Evolutionary conservation across 306 rosid species (phyloP).

Genomic region (Castanospermum australe): DNA sequence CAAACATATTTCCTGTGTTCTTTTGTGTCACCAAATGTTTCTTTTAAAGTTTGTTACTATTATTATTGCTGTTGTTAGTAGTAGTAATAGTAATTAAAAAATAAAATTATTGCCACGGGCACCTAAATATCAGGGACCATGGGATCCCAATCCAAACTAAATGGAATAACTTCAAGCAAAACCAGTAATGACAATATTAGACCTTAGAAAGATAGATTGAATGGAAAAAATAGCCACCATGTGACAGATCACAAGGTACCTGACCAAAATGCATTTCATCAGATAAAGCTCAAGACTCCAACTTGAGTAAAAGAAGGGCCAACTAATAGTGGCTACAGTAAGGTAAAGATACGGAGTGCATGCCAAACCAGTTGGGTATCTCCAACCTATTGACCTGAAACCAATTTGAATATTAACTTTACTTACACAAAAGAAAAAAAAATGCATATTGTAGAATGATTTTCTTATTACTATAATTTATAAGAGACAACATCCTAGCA

Average conservation of each 20-base stretch:
- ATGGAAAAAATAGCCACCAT: neutral
- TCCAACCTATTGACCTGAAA: slow-evolving; percentile 36
- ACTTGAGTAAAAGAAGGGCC: slow-evolving; percentile 26
- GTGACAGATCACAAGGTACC: slow-evolving; percentile 33
- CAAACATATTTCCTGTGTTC: too few relatives aligned
- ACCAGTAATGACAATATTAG: neutral
- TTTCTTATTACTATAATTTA: neutral
- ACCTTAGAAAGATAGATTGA: neutral
- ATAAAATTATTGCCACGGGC: neutral
- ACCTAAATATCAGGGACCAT: neutral
- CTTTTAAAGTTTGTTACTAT: too few relatives aligned
- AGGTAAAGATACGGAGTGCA: slow-evolving; percentile 8
- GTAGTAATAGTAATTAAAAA: neutral
- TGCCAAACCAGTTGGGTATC: slow-evolving; percentile 26
- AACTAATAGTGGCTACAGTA: slow-evolving; percentile 23
- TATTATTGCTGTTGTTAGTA: neutral
- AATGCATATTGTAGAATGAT: neutral
- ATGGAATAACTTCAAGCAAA: neutral
- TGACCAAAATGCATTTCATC: slow-evolving; percentile 34
- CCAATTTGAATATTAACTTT: slow-evolving; percentile 22
- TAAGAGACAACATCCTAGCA: neutral
- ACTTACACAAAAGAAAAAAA: neutral
- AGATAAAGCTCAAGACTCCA: slow-evolving; percentile 28
- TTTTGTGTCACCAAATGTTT: too few relatives aligned
- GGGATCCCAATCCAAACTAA: neutral